Evolutionary conservation across 495 filamentous ascomycete genomes (phyloP), one percentile per base, ranked within the genome.

Genomic region (Aspergillus haitiensis): DNA sequence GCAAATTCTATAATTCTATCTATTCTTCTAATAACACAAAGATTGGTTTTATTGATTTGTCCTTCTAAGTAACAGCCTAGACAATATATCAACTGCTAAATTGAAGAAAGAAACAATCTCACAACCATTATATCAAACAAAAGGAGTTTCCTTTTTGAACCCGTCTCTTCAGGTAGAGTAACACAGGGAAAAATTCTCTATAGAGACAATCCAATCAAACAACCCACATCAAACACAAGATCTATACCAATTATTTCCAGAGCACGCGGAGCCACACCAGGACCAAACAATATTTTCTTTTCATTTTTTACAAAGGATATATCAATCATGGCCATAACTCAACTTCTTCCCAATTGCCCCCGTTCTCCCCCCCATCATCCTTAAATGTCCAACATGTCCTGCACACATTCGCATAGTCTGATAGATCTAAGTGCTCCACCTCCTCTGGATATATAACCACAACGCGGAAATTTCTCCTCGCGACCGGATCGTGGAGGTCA

Each of bases 381-480:
- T 45, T 81, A 76, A 68, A 75, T 63, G 79, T 84, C 74, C 89
- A 92, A 63, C 78, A 71, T 84, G 87, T 90, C 65, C 93, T 76
- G 53, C 82, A 72, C 10, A 81, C 77, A 67, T 80, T 82, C 46
- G 81, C 80, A 31, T 85, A 81, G 65, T 93, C 84, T 51, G 77
- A 81, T 55, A 97, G 66, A 68, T 97, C 90, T 21, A 88, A 63
- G 63, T 83, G 79, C 67, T 98, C 94, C 0, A 97, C 84, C 68
- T 89, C 85, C 33, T 89, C 81, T 1, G 93, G 93, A 55, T 81
- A 81, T 59, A 98, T 88, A 10, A 96, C 84, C 18, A 93, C 86
- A 3, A 97, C 88, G 15, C 94, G 77, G 70, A 97, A 97, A 67
- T 98, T 93, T 60, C 64, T 73, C 58, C 92, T 78, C 10, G 92